A percentile compares a stretch with the other conserved stretches of the same genome.
phyloP scores from a whole-genome alignment of 192 early-diverging fungal species.

The Backusella australiensis region DNA sequence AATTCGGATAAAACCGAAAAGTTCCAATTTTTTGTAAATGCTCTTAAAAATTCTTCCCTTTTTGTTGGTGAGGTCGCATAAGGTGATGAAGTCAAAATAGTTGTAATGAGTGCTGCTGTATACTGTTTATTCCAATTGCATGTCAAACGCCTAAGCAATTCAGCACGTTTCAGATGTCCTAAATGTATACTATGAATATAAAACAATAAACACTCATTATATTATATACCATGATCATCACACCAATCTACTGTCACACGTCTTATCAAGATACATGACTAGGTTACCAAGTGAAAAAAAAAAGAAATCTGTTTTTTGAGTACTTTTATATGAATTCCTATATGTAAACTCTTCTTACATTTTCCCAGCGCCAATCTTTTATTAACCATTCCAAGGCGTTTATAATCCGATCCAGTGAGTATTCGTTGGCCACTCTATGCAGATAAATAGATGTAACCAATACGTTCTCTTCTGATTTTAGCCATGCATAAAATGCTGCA shows the following conservation, averaged over 20 bases:
- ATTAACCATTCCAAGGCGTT: slow-evolving; percentile 73
- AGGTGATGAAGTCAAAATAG: not conserved
- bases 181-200: not conserved
- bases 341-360: slow-evolving; percentile 21
- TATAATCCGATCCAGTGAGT: slow-evolving; percentile 65
- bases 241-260: slow-evolving; percentile 71
- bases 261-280: slow-evolving; percentile 52
- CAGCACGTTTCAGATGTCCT: slow-evolving; percentile 2
- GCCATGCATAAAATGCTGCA: slow-evolving; percentile 71
- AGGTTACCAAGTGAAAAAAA: too few relatives aligned
- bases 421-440: slow-evolving; percentile 71
- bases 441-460: slow-evolving; percentile 63
- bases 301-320: too few relatives aligned
- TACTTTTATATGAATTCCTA: too few relatives aligned
- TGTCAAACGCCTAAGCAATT: not conserved
- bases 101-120: not conserved
- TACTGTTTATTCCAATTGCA: not conserved
- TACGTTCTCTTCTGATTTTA: slow-evolving; percentile 71
- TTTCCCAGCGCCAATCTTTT: slow-evolving; percentile 67
- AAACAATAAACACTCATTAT: not conserved
- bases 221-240: slow-evolving; percentile 40
- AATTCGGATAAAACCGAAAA: not conserved
- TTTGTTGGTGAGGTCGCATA: slow-evolving; percentile 2
- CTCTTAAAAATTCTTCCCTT: not conserved
- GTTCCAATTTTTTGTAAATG: slow-evolving; percentile 6